Base-by-base conservation (phyloP, 1,284 basidiomycete genomes). In the Trametes pubescens region DNA sequence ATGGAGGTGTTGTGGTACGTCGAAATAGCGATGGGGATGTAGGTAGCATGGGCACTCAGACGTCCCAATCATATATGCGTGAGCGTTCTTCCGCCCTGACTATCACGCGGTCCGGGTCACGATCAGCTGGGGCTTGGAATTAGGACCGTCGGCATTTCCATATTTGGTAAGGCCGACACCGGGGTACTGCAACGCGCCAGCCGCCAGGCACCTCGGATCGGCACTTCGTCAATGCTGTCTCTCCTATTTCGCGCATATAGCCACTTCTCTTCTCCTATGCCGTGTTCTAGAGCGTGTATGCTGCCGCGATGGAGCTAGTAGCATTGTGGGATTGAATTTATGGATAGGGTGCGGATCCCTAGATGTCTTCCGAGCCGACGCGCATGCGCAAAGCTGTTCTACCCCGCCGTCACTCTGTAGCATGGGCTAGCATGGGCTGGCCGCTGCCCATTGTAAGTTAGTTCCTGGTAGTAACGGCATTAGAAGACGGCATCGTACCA, bases 131-230 rank as follows among this genome's bases (percentile, higher is more conserved):
- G 53, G 32, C 26, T 8, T 44, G 37, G 51, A 14, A 22, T 11
- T 11, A 21, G n/a, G 18, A 8, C 47, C 47, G 53, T 55, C 53
- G 53, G 53, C 26, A 21, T 21, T 34, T 13, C 53, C 53, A 44
- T 46, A 38, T 21, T 16, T 11, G 53, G 53, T 34, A 44, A 24
- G 18, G 26, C 40, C 53, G 53, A 24, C 53, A 22, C 21, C 53
- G 22, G 51, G n/a, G 53, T 18, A n/a, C n/a, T n/a, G n/a, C n/a
- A 22, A 37, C 22, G 37, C 38, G 52, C 52, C 37, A 9, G 22
- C 22, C 38, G 52, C 52, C 37, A 9, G 22, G 38, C 16, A 35
- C 24, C 26, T 10, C 46, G 32, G n/a, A 26, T 34, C 21, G 32
- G 49, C 49, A 37, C 32, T 24, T 22, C 49, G 48, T 32, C 49